Evolutionary conservation across 108 stramenopile genomes (phyloP).

Genomic region (Cyclotella kingstonii): DNA sequence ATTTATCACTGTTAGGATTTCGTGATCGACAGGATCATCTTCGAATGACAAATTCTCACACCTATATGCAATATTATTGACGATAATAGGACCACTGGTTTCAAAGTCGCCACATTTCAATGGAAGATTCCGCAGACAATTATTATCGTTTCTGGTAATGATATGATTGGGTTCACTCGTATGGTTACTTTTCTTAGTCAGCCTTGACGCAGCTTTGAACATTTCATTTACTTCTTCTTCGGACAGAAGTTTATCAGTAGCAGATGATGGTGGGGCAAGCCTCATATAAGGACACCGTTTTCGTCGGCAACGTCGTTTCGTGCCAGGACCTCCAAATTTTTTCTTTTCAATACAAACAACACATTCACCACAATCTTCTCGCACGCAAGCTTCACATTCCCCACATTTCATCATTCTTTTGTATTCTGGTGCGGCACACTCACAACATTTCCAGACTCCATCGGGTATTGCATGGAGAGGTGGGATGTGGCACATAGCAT

Average conservation of each 20-base stretch:
- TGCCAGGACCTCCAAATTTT: slow-evolving; percentile 33
- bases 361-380: slow-evolving; percentile 45
- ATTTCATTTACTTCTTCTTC: slow-evolving; percentile 13
- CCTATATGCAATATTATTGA: too few relatives aligned
- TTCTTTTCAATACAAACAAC: slow-evolving; percentile 26
- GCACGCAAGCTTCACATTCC: slow-evolving; percentile 33
- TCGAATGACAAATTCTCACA: not conserved
- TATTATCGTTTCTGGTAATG: too few relatives aligned
- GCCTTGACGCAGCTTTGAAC: slow-evolving; percentile 2
- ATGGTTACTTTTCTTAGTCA: slow-evolving; percentile 4
- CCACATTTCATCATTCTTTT: slow-evolving; percentile 39
- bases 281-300: slow-evolving; percentile 36
- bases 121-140: too few relatives aligned
- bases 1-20: slow-evolving; percentile 19
- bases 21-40: slow-evolving; percentile 15
- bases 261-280: slow-evolving; percentile 35
- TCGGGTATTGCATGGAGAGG: slow-evolving; percentile 28
- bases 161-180: too few relatives aligned
- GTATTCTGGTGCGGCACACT: slow-evolving; percentile 40
- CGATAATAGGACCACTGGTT: too few relatives aligned
- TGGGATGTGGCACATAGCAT: slow-evolving; percentile 41
- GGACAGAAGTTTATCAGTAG: slow-evolving; percentile 9
- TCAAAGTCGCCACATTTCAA: too few relatives aligned
- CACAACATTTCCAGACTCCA: slow-evolving; percentile 44
- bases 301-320: slow-evolving; percentile 27